These are phyloP conservation scores for Salix brachista DNA, from an alignment of 345 rosid species.

Conservation along the genomic window DNA sequence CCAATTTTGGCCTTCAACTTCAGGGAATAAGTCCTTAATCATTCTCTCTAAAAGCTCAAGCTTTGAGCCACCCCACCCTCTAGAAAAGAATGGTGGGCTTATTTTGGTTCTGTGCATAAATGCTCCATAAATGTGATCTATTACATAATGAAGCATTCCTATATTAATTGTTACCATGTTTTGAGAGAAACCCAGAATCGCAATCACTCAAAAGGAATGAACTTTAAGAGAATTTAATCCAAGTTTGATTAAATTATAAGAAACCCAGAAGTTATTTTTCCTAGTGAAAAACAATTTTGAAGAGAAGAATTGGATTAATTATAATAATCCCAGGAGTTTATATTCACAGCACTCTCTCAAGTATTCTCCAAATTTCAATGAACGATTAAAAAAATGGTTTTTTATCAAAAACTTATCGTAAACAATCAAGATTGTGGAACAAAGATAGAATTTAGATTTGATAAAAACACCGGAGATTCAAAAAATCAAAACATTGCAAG, in stretches of 20 bases:
- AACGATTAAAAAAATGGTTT: background rate
- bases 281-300: background rate
- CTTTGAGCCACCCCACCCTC: slow-evolving; percentile 94
- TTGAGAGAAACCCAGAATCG: slow-evolving; percentile 3
- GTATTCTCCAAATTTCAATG: background rate
- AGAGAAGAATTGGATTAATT: background rate
- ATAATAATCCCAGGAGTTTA: background rate
- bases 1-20: slow-evolving; percentile 60
- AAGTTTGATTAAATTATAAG: background rate
- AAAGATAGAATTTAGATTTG: too few relatives aligned
- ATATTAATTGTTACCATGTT: slow-evolving; percentile 75
- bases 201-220: slow-evolving; percentile 7
- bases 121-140: slow-evolving; percentile 92
- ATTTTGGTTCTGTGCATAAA: slow-evolving; percentile 80
- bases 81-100: slow-evolving; percentile 78
- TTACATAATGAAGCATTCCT: slow-evolving; percentile 84
- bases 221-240: background rate
- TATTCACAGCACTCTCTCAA: background rate
- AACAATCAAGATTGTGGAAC: background rate
- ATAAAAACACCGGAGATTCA: background rate
- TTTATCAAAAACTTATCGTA: background rate
- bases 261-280: slow-evolving; percentile 18
- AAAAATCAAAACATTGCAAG: background rate
- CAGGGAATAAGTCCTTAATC: slow-evolving; percentile 71
- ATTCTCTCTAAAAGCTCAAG: slow-evolving; percentile 80